Base-by-base conservation (phyloP, 257 asterid genomes). In the Agastache rugosa region DNA sequence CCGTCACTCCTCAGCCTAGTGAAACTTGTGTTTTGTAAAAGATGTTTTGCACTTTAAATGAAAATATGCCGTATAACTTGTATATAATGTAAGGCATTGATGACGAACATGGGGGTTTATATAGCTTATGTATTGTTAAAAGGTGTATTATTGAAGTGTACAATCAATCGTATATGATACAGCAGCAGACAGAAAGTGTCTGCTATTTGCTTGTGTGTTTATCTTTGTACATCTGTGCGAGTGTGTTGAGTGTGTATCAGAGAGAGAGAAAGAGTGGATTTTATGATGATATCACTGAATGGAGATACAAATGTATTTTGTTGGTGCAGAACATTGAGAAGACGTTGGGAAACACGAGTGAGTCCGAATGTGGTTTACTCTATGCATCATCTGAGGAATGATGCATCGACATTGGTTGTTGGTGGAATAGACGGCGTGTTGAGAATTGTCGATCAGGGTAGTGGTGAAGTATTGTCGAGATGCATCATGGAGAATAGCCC, bases 381-480 rank as follows among this genome's bases (percentile, higher is more conserved):
- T 1, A 87, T 94, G 84, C 83, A 84, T 75, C 96, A 94, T 80
- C 76, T 94, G 72, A 78, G 67, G 47, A 83, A 69, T 62, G 97
- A 94, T 80, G 79, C 59, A 55, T 89, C 93, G 19, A 89, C 96
- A 17, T 66, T 94, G 75, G 97, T 83, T 51, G 84, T 88, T 56
- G 98, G 99, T 17, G 98, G 99, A 75, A 88, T 94, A 77, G 99
- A 94, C 34, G 99, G 99, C 4, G 87, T 94, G 47, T 23, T 90
- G 71, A 88, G 99, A 77, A 79, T 83, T 50, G 54, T 92, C n/a
- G 91, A 94, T 72, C 96, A 94, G 87, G 83, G 83, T 61, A 85
- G 73, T 17, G 99, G 99, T 0, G 86, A 86, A 67, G 89, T 92
- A 42, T 22, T 87, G 37, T 87, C 97, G 4, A 77, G 90, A 64